Conservation (phyloP, 116 monocot species). For the Zostera marina region DNA sequence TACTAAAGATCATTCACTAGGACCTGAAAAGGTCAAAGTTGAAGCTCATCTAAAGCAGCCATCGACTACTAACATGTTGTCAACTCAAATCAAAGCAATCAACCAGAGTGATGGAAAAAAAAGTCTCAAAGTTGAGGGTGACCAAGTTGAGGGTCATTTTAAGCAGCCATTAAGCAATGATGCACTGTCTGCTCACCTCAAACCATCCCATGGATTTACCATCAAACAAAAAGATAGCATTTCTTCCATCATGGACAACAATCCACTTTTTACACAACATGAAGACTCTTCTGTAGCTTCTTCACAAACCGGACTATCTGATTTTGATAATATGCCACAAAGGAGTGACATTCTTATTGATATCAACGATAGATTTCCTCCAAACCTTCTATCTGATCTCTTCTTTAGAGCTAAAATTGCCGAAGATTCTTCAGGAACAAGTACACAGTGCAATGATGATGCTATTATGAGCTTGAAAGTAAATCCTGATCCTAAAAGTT, state of each 20-base stretch:
- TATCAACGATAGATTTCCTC: conserved; percentile 73
- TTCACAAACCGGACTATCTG: conserved; percentile 17
- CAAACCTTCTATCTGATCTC: conserved; percentile 69
- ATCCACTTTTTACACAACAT: conserved; percentile 5
- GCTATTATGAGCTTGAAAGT: conserved; percentile 62
- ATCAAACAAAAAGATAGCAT: conserved; percentile 20
- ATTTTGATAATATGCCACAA: conserved; percentile 11
- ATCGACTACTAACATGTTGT: not conserved
- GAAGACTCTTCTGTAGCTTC: conserved; percentile 13
- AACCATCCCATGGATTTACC: conserved; percentile 1
- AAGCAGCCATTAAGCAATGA: not conserved
- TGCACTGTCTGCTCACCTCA: not conserved
- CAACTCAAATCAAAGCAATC: not conserved
- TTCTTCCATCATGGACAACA: conserved; percentile 7
- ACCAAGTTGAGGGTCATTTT: not conserved
- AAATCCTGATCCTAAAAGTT: conserved; percentile 72
- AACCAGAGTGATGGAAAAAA: not conserved
- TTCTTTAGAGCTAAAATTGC: conserved; percentile 41
- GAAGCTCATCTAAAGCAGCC: conserved; percentile 2
- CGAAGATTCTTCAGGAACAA: conserved; percentile 32
- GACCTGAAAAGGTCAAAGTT: not conserved
- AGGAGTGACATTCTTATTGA: conserved; percentile 47
- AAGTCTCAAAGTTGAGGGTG: not conserved
- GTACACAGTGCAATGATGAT: conserved; percentile 34
- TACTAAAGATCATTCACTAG: conserved; percentile 1